These are phyloP conservation scores for Fusarium oxysporum DNA, from an alignment of 2,329 filamentous ascomycete species.

Conservation along the genomic window DNA sequence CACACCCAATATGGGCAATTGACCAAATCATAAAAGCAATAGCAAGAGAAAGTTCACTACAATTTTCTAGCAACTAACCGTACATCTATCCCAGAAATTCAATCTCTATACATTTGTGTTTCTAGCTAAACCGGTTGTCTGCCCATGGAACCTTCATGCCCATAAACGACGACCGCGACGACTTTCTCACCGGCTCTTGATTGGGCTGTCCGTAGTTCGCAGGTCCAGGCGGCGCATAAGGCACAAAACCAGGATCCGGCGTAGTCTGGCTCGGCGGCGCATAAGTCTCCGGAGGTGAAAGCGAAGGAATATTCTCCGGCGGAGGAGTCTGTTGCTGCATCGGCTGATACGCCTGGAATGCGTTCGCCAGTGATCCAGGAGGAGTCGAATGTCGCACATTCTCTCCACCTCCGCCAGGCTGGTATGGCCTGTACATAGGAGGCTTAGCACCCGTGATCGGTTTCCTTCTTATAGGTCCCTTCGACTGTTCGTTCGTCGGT, in stretches of 20 bases:
- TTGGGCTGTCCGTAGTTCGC: not conserved
- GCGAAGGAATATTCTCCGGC: not conserved
- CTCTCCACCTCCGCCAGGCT: not conserved
- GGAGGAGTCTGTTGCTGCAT: not conserved
- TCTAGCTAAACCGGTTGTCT: conserved; percentile 9
- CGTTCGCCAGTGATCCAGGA: not conserved
- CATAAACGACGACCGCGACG: conserved; percentile 24
- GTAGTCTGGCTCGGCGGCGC: not conserved
- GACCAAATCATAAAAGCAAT: not conserved
- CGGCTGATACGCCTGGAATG: conserved; percentile 21
- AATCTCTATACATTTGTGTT: not conserved
- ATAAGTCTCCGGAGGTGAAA: not conserved
- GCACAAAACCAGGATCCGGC: conserved; percentile 4
- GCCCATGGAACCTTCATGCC: conserved; percentile 34
- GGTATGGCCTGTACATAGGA: conserved; percentile 19
- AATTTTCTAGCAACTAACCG: too few species aligned
- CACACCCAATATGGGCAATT: not conserved
- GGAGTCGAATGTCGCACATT: conserved; percentile 5
- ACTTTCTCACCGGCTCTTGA: conserved; percentile 1
- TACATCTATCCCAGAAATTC: not conserved
- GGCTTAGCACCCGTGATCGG: conserved; percentile 8
- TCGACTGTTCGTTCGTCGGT: not conserved
- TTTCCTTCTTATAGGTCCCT: conserved; percentile 24
- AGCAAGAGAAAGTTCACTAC: accelerated
- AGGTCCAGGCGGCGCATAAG: not conserved